Percentiles rank a stretch among this genome's conserved stretches.
phyloP scores from a whole-genome alignment of 2,329 filamentous ascomycete species.

The Blastomyces percursus region DNA sequence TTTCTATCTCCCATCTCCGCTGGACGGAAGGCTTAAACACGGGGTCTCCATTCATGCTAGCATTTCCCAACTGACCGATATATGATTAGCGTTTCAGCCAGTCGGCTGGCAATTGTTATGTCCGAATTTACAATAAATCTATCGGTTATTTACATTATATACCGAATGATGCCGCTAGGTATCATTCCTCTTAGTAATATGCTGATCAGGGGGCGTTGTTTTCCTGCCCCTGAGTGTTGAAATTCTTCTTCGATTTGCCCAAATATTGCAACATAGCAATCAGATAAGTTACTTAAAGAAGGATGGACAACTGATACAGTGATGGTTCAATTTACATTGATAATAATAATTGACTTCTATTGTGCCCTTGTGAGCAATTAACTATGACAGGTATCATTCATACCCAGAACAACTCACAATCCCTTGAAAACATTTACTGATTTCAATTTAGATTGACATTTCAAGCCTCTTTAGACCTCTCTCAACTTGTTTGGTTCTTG shows the following conservation, averaged over 20 bases:
- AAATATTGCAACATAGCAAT: neutral
- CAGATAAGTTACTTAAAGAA: neutral
- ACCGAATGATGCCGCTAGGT: neutral
- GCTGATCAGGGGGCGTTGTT: neutral
- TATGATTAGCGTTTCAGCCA: neutral
- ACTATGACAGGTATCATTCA: neutral
- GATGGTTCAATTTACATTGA: neutral
- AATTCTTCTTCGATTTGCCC: neutral
- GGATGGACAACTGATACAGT: neutral
- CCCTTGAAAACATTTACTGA: neutral
- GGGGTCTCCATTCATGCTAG: neutral
- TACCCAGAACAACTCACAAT: neutral
- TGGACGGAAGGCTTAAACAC: neutral
- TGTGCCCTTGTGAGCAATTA: neutral
- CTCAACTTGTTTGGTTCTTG: neutral
- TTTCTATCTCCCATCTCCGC: neutral
- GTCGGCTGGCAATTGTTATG: neutral
- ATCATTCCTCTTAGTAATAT: neutral
- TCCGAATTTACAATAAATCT: neutral
- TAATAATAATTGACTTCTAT: neutral
- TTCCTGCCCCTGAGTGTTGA: neutral
- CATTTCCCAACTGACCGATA: neutral
- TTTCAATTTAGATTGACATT: neutral
- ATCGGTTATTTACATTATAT: neutral
- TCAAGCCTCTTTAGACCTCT: neutral